Base-by-base conservation (phyloP, 2,329 filamentous ascomycete genomes). In the Curvularia lunata region DNA sequence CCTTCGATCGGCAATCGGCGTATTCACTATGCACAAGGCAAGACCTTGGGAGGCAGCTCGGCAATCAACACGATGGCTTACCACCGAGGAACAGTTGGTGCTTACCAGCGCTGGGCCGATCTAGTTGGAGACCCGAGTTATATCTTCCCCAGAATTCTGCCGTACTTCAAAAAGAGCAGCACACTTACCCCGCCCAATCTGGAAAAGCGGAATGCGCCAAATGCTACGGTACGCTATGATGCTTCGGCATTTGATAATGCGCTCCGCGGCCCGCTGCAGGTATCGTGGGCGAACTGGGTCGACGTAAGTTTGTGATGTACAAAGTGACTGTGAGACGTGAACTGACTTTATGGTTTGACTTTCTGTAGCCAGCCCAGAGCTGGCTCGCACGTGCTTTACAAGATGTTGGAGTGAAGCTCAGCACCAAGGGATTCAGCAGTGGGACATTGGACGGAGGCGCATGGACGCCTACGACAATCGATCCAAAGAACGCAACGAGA, bases 1-100 rank as follows among this genome's bases (percentile, higher is more conserved):
- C 28, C 49, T 1, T 59, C 57, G 3, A 59, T 63, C 10, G 58
- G 59, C 8, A 62, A 64, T 18, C 63, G 70, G 8, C 59, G 57
- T n/a, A 65, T 75, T 9, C 72, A 73, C 48, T 75, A 75, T 56
- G 70, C 70, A 8, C 66, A 69, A 42, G 73, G 73, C 13, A 73
- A 75, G 45, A 70, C 67, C 2, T 55, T 76, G 3, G 73, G 73
- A 27, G 71, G 72, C 8, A 66, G 65, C 18, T 72, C 68, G 13
- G 69, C 67, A 1, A 54, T 66, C 2, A 73, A 73, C 37, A 62
- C 60, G 18, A 65, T 73, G 63, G 53, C 62, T 2, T 72, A 72
- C 16, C 70, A 75, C 43, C 64, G 70, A 5, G 64, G 55, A 2
- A 69, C 65, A 3, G 40, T 25, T 21, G 65, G 64, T 19, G 58